Base-by-base conservation (phyloP, 2,329 filamentous ascomycete species). In the Talaromyces sp. region DNA sequence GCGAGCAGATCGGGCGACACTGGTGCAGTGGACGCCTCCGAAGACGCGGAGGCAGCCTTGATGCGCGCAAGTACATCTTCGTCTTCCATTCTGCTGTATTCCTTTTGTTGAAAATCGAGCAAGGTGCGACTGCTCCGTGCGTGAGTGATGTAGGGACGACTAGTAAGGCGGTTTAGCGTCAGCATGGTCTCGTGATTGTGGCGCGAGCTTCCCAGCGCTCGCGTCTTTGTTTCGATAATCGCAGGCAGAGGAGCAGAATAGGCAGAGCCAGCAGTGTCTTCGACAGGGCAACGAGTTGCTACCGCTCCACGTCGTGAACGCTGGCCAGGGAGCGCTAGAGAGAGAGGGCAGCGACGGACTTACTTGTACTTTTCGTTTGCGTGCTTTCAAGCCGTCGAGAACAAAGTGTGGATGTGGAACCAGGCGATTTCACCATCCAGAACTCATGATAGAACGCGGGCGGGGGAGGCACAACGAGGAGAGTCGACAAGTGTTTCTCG, bases 81-180 rank as follows among this genome's bases (percentile, higher is more conserved):
- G 57, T 68, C 69, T 52, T 74, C 71, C 69, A 74, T 72, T 60
- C 72, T 68, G 31, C 18, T 42, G 54, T 73, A 69, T 23, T 58
- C 52, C 64, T 75, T 72, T 64, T 74, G 72, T 56, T 76, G 73
- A 54, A 76, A 76, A 40, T 66, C 70, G 47, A 76, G 72, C 47
- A 76, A 65, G 16, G 74, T 75, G 33, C 73, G 74, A 33, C 71
- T 73, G 69, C 74, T 68, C 61, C 68, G 68, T 12, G 66, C 59
- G 62, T 73, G 68, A 57, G 68, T 70, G 53, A 60, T 47, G 55
- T 73, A 73, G n/a, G 73, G 67, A 60, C 73, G 72, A 65, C 72
- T 76, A 57, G 73, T 69, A 60, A 76, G 75, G 58, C 73, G 74
- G 28, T 65, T 66, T 56, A 76, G 70, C 33, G 72, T 76, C 69